Conservation (phyloP, 805 yeast species). For the Myxozyma nipponensis region DNA sequence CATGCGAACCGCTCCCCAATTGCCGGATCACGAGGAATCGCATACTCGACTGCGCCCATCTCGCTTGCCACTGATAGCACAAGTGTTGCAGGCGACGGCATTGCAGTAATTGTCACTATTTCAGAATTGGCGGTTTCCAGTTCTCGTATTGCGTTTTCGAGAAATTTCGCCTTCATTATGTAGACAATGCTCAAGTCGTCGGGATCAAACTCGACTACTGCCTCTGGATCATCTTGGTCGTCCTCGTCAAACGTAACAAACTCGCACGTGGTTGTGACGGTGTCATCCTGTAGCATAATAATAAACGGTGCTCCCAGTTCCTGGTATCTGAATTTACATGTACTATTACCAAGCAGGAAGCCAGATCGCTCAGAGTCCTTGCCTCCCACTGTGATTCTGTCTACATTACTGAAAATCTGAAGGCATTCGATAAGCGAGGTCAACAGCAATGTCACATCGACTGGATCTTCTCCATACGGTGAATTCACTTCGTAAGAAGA, state of each 20-base stretch:
- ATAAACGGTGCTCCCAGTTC: conserved; percentile 17
- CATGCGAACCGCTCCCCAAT: conserved; percentile 3
- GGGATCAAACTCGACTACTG: not conserved
- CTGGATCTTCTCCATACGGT: conserved; percentile 3
- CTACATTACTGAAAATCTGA: conserved; percentile 19
- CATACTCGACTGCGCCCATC: conserved; percentile 17
- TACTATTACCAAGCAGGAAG: conserved; percentile 11
- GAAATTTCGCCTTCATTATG: conserved; percentile 16
- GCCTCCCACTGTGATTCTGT: not conserved
- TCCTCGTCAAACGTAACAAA: conserved; percentile 24
- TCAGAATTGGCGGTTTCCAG: conserved; percentile 22
- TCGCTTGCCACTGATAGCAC: conserved; percentile 14
- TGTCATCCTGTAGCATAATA: conserved; percentile 25
- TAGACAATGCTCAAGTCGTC: conserved; percentile 3
- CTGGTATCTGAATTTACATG: conserved; percentile 23
- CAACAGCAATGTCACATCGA: conserved; percentile 14
- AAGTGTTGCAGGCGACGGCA: conserved; percentile 1
- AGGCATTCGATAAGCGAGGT: conserved; percentile 20
- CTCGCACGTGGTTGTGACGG: conserved; percentile 28
- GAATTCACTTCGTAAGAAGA: conserved; percentile 14
- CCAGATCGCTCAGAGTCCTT: not conserved
- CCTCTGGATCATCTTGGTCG: conserved; percentile 1
- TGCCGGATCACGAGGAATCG: not conserved
- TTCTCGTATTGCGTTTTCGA: conserved; percentile 22
- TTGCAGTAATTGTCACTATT: conserved; percentile 3